Percentiles rank a stretch among this genome's conserved stretches.
Evolutionary conservation across 2,329 filamentous ascomycete genomes (phyloP).

Genomic region (Hypoxylon sp.): DNA sequence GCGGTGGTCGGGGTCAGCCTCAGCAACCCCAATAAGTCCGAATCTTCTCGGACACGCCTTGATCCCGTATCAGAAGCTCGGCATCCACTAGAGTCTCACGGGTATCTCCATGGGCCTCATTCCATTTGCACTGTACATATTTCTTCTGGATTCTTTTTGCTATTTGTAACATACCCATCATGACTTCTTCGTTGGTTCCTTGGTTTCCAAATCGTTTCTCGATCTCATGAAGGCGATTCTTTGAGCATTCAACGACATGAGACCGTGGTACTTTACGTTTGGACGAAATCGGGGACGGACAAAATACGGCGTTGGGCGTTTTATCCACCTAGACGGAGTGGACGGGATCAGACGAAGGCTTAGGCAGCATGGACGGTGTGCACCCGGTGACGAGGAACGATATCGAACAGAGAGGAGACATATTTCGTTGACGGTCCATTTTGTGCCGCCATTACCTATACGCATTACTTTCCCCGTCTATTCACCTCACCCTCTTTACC

Average conservation of each 20-base stretch:
- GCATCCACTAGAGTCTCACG: slow-evolving; percentile 13
- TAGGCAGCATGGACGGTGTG: slow-evolving; percentile 39
- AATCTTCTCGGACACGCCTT: slow-evolving; percentile 12
- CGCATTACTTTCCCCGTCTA: slow-evolving; percentile 22
- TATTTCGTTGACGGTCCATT: slow-evolving; percentile 13
- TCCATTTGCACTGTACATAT: slow-evolving; percentile 54
- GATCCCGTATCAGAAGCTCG: slow-evolving; percentile 23
- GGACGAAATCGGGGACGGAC: slow-evolving; percentile 47
- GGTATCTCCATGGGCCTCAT: slow-evolving; percentile 24
- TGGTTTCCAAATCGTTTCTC: slow-evolving; percentile 47
- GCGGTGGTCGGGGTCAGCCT: slow-evolving; percentile 53
- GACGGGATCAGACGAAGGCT: slow-evolving; percentile 35
- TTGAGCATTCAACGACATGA: slow-evolving; percentile 52
- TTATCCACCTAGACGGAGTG: slow-evolving; percentile 33
- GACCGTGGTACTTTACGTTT: slow-evolving; percentile 48
- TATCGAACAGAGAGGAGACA: slow-evolving; percentile 14
- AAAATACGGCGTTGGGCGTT: slow-evolving; percentile 53
- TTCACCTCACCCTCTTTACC: slow-evolving; percentile 15
- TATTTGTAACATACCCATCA: slow-evolving; percentile 56
- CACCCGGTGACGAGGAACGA: slow-evolving; percentile 40
- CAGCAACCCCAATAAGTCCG: slow-evolving; percentile 52
- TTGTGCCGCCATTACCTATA: slow-evolving; percentile 14
- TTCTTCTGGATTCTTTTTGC: slow-evolving; percentile 50
- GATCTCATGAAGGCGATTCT: slow-evolving; percentile 49
- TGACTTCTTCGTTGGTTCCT: slow-evolving; percentile 50